These are phyloP conservation scores for Saccharomyces uvarum DNA, from an alignment of 1,139 yeast genomes.

Conservation along the genomic window DNA sequence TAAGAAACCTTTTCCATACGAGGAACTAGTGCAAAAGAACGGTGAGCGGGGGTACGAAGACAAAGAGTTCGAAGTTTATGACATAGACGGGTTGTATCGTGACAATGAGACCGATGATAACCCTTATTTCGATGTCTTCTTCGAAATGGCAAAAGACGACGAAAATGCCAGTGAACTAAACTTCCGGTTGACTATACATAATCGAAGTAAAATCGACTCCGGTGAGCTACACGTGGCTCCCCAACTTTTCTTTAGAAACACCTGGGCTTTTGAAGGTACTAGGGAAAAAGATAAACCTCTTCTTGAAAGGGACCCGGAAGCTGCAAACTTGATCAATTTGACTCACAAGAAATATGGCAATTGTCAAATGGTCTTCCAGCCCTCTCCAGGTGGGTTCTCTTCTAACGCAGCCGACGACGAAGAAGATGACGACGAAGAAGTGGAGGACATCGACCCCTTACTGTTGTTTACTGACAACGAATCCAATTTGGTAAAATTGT, in stretches of 20 bases:
- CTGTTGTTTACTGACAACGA: conserved; percentile 84
- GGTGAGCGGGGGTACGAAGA: conserved; percentile 41
- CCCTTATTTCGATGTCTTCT: conserved; percentile 81
- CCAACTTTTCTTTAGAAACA: conserved; percentile 78
- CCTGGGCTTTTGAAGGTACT: conserved; percentile 70
- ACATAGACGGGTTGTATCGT: conserved; percentile 27
- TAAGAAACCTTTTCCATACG: conserved; percentile 64
- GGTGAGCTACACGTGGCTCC: conserved; percentile 88
- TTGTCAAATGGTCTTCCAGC: conserved; percentile 67
- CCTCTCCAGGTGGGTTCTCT: conserved; percentile 65
- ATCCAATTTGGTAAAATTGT: conserved; percentile 66
- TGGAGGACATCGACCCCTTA: conserved; percentile 62
- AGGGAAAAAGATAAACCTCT: conserved; percentile 57
- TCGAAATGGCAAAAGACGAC: conserved; percentile 85
- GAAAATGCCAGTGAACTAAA: conserved; percentile 73
- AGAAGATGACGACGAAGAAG: conserved; percentile 31
- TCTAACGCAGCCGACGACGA: conserved; percentile 9
- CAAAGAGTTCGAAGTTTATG: conserved; percentile 45
- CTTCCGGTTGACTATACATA: conserved; percentile 85
- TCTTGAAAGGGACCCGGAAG: conserved; percentile 38
- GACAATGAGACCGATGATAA: conserved; percentile 52
- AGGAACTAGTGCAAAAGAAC: conserved; percentile 64
- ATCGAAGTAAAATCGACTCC: conserved; percentile 62
- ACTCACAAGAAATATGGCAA: conserved; percentile 68
- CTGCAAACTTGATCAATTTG: conserved; percentile 43